These are phyloP conservation scores for Malus sieversii DNA, from an alignment of 306 rosid species.

Conservation along the genomic window DNA sequence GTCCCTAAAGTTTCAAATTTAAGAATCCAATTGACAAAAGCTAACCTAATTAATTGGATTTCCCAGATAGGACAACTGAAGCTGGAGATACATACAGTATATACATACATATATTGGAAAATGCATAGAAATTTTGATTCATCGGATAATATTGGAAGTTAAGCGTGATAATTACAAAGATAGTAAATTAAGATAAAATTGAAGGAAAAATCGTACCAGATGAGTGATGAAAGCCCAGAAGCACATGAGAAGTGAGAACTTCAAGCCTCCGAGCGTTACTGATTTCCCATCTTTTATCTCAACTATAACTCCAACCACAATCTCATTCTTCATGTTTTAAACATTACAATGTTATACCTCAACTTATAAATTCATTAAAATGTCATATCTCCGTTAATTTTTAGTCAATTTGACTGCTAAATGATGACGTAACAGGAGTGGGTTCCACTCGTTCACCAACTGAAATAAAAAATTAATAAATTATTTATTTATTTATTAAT, in stretches of 20 bases:
- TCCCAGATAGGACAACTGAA: neutral
- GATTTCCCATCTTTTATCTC: neutral
- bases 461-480: too few relatives aligned
- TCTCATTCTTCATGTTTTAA: too few relatives aligned
- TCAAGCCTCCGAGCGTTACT: neutral
- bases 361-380: too few relatives aligned
- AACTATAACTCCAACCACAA: too few relatives aligned
- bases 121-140: neutral
- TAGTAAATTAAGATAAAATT: neutral
- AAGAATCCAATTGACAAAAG: neutral
- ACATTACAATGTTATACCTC: too few relatives aligned
- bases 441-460: too few relatives aligned
- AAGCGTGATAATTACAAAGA: neutral
- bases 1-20: neutral
- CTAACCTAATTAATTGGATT: neutral
- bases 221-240: neutral
- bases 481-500: too few relatives aligned
- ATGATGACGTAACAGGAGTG: too few relatives aligned
- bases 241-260: neutral
- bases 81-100: neutral
- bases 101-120: neutral
- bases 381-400: too few relatives aligned
- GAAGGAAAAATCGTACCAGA: neutral
- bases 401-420: too few relatives aligned
- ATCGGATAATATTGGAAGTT: neutral